A percentile compares a stretch with the other conserved stretches of the same genome.
phyloP scores from a whole-genome alignment of 371 early-diverging fungal species.

The Lichtheimia ramosa region DNA sequence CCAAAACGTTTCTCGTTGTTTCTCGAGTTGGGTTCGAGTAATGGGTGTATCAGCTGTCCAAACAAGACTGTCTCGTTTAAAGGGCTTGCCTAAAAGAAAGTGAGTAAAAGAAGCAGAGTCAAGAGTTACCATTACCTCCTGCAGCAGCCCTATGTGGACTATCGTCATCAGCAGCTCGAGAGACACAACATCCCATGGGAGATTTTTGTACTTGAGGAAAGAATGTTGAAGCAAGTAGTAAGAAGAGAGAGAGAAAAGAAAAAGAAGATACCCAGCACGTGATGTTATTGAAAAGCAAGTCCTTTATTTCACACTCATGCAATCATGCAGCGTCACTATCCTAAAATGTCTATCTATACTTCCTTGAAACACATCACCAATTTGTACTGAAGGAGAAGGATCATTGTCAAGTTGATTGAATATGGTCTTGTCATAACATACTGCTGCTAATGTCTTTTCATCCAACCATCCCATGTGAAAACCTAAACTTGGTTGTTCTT shows the following conservation, averaged over 20 bases:
- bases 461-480: constrained; percentile 30
- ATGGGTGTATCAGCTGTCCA: constrained; percentile 51
- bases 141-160: neutral
- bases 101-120: too few species aligned
- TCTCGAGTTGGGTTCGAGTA: constrained; percentile 45
- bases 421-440: neutral
- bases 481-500: constrained; percentile 11
- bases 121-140: neutral
- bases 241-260: constrained; percentile 8
- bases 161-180: constrained; percentile 19
- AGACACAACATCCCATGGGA: constrained; percentile 41
- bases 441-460: constrained; percentile 4
- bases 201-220: constrained; percentile 1
- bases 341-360: neutral
- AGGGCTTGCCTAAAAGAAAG: constrained; percentile 30
- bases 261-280: neutral
- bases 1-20: constrained; percentile 69
- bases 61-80: constrained; percentile 23
- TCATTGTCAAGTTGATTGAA: neutral
- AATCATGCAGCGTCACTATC: neutral
- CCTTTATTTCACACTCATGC: neutral
- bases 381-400: neutral
- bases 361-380: neutral
- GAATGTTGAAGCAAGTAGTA: neutral
- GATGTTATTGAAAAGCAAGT: too few species aligned